These are phyloP conservation scores for Oropetium thomaeum DNA, from an alignment of 176 grass and related monocot genomes.

Conservation along the genomic window DNA sequence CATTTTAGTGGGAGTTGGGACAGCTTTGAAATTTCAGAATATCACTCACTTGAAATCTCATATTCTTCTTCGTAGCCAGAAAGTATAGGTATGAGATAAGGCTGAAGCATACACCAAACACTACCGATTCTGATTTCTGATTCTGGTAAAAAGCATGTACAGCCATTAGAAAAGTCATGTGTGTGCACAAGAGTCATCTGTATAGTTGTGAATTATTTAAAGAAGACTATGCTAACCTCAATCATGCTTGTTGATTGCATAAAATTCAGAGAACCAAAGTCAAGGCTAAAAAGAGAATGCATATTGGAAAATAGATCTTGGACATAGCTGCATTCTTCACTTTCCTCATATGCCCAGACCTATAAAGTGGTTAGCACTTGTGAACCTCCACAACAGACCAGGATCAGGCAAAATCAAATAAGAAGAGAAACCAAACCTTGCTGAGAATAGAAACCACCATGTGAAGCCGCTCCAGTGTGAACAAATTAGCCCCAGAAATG, in stretches of 20 bases:
- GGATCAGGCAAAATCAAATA: constrained; percentile 25
- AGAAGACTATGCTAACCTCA: constrained; percentile 57
- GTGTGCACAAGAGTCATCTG: not conserved
- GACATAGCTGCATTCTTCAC: constrained; percentile 77
- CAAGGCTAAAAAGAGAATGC: constrained; percentile 61
- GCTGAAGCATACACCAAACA: constrained; percentile 76
- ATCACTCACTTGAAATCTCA: constrained; percentile 66
- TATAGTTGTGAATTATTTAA: not conserved
- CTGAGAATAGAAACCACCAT: constrained; percentile 87
- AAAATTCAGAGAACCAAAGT: constrained; percentile 54
- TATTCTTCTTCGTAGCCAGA: constrained; percentile 72
- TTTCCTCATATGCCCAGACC: constrained; percentile 95
- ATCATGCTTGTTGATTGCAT: constrained; percentile 65
- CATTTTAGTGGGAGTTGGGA: not conserved
- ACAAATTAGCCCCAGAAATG: constrained; percentile 62
- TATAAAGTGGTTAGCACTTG: constrained; percentile 25
- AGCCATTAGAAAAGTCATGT: constrained; percentile 42
- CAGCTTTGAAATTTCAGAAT: not conserved
- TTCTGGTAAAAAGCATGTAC: constrained; percentile 47
- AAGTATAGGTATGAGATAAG: constrained; percentile 77
- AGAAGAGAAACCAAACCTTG: constrained; percentile 61
- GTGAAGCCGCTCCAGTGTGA: constrained; percentile 63
- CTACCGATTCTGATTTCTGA: constrained; percentile 66
- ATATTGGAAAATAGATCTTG: constrained; percentile 82
- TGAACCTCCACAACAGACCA: constrained; percentile 19